Base-by-base conservation (phyloP, 441 rosid species). In the Gossypium trilobum region DNA sequence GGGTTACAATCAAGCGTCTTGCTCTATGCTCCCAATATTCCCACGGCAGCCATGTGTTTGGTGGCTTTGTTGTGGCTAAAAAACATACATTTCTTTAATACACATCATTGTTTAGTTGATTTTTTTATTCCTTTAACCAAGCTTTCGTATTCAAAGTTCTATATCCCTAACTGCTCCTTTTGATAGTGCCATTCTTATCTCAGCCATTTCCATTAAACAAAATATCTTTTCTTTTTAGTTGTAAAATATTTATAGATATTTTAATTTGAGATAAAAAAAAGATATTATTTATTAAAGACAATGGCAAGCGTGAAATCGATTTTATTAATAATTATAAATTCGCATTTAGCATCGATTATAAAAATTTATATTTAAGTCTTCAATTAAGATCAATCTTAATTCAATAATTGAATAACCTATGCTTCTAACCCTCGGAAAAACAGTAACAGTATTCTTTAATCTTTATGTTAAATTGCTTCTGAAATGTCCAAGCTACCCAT, bases 201-300 rank as follows among this genome's bases (percentile, higher is more conserved):
- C 27, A 1, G n/a, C 50, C 77, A 61, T 72, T 77, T 55, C 22
- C 56, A 66, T 4, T 39, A 39, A 39, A 83, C 84, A 77, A 9
- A 2, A 8, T 14, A 6, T 4, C 54, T 50, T 14, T 50, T 50
- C 13, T 39, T 9, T 36, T 39, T 39, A 39, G 44, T 39, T 39
- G 44, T 39, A 8, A 39, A 8, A 8, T 39, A 39, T 39, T 39
- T 7, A 39, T 39, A 39, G 44, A 39, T 39, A 39, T 39, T 39
- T 39, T 8, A 39, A 39, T 39, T 39, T 39, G 44, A 39, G 11
- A 39, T 39, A 9, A 39, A 3, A 39, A 39, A 39, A 39, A 39
- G 11, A 39, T 39, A 39, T 39, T 39, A 39, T 39, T 39, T 36
- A 36, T 7, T 39, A 39, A 39, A 39, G 2, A 39, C 0, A 39